Percentiles rank a stretch among this genome's conserved stretches.
Evolutionary conservation across 768 basidiomycete genomes (phyloP).

Genomic region (Lentinula lateritia): DNA sequence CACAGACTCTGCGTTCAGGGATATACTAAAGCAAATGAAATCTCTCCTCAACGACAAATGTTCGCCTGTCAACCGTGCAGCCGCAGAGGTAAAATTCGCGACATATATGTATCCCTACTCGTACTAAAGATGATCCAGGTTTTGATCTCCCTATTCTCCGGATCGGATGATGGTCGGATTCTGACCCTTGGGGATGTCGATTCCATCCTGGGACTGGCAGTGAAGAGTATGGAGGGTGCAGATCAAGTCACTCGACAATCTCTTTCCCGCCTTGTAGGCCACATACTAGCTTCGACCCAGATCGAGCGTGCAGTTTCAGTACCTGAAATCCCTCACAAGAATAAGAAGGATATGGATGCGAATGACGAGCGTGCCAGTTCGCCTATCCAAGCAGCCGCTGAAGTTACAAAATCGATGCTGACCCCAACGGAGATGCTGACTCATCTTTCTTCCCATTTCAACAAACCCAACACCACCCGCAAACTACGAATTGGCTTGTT

Average conservation of each 20-base stretch:
- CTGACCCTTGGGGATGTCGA: slow-evolving; percentile 73
- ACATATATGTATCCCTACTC: not conserved
- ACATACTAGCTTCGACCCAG: slow-evolving; percentile 82
- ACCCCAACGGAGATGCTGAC: slow-evolving; percentile 74
- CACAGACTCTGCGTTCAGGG: slow-evolving; percentile 70
- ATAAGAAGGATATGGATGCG: slow-evolving; percentile 50
- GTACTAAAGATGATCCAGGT: slow-evolving; percentile 30
- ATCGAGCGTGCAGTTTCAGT: slow-evolving; percentile 46
- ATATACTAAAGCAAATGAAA: slow-evolving; percentile 81
- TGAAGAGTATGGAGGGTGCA: slow-evolving; percentile 72
- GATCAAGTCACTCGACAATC: slow-evolving; percentile 82
- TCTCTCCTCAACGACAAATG: slow-evolving; percentile 76
- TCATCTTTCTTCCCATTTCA: slow-evolving; percentile 78
- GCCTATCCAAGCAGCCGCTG: slow-evolving; percentile 39
- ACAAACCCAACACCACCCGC: slow-evolving; percentile 61
- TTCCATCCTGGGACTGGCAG: slow-evolving; percentile 55
- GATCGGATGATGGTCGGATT: slow-evolving; percentile 43
- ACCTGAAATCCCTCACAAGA: slow-evolving; percentile 51
- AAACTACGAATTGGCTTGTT: slow-evolving; percentile 81
- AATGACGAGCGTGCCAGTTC: slow-evolving; percentile 52
- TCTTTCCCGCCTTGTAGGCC: slow-evolving; percentile 75
- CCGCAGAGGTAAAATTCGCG: slow-evolving; percentile 52
- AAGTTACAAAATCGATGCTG: slow-evolving; percentile 63
- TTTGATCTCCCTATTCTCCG: slow-evolving; percentile 52
- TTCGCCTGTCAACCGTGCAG: slow-evolving; percentile 78